These are phyloP conservation scores for Phaseolus lunatus DNA, from an alignment of 306 rosid species.

Conservation along the genomic window DNA sequence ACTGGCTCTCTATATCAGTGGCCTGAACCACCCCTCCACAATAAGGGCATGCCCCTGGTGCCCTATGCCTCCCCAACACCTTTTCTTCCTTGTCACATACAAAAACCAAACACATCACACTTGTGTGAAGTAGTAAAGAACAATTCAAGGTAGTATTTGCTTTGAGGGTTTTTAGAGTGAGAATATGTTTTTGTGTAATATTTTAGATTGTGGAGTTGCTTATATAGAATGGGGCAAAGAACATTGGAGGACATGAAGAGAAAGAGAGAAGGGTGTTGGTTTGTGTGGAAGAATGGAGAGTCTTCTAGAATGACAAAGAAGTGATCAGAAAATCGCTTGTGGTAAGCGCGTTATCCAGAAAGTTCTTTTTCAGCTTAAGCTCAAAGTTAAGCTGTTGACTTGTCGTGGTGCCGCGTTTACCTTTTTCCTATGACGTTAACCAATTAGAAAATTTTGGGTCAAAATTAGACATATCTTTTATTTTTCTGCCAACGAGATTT, in stretches of 20 bases:
- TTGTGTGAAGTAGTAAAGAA: neutral
- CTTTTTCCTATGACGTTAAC: too few species aligned
- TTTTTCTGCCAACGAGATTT: too few species aligned
- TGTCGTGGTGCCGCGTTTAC: too few species aligned
- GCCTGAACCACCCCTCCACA: conserved; percentile 89
- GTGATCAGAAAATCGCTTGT: neutral
- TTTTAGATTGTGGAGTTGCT: neutral
- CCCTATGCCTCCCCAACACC: conserved; percentile 67
- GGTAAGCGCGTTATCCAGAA: neutral
- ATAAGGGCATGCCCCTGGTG: conserved; percentile 75
- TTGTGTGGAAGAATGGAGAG: too few species aligned
- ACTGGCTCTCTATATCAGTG: conserved; percentile 60
- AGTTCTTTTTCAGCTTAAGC: too few species aligned
- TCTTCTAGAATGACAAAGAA: neutral
- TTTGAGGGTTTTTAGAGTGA: neutral
- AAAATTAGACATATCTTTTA: too few species aligned
- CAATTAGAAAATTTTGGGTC: too few species aligned
- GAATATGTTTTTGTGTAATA: neutral
- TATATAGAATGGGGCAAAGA: neutral
- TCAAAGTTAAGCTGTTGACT: too few species aligned
- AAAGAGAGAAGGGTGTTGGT: neutral
- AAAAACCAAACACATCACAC: conserved; percentile 75
- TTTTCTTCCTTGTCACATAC: conserved; percentile 72
- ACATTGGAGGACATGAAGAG: neutral
- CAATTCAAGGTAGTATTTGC: neutral